phyloP scores from a whole-genome alignment of 1,139 yeast genomes.

The Pichia sp. region DNA sequence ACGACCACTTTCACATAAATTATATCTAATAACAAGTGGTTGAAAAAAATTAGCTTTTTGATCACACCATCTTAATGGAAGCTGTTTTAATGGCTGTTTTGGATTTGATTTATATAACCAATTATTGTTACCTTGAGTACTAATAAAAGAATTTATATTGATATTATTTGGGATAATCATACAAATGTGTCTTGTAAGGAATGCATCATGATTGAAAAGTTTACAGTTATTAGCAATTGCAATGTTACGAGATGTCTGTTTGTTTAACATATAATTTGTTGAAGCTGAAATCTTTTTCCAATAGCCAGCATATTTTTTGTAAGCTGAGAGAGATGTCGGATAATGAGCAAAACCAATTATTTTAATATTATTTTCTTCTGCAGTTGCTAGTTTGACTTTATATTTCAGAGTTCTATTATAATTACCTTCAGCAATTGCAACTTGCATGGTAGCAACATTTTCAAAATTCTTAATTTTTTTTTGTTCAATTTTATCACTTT shows the following conservation, averaged over 20 bases:
- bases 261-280: no score
- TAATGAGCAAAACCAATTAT: background rate
- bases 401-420: background rate
- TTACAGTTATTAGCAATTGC: background rate
- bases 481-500: background rate
- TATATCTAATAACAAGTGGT: conserved; percentile 23
- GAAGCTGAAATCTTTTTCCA: background rate
- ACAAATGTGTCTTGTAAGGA: background rate
- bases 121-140: background rate
- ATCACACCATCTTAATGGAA: conserved; percentile 19
- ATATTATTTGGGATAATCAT: conserved; percentile 7
- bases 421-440: conserved; percentile 1
- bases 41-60: conserved; percentile 22
- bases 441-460: conserved; percentile 1
- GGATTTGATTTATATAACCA: conserved; percentile 12
- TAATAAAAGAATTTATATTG: background rate
- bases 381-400: background rate
- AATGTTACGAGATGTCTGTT: background rate
- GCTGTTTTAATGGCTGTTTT: conserved; percentile 1
- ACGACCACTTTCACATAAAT: conserved; percentile 11
- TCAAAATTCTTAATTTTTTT: background rate
- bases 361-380: background rate
- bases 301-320: background rate
- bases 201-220: background rate
- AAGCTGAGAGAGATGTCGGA: no score